These are phyloP conservation scores for Thalassiosira hispida DNA, from an alignment of 352 stramenopile species.

Conservation along the genomic window DNA sequence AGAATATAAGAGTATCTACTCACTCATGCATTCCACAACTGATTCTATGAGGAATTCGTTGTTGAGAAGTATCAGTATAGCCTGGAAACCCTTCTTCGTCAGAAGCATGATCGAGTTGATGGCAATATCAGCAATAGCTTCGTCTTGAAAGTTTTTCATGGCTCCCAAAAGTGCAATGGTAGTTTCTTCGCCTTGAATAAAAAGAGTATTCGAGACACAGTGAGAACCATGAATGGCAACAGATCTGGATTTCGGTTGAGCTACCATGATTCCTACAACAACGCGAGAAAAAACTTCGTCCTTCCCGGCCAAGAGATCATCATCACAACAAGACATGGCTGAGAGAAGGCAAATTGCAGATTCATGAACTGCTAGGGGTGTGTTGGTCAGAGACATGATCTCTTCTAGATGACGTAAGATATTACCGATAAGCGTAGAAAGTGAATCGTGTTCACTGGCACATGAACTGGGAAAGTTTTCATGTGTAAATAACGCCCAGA, in stretches of 20 bases:
- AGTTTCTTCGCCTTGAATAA: constrained; percentile 1
- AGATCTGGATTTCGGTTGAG: background rate
- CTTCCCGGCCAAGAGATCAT: background rate
- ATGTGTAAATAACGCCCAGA: constrained; percentile 6
- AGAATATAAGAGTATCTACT: no score
- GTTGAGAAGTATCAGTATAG: background rate
- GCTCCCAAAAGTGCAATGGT: background rate
- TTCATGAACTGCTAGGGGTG: background rate
- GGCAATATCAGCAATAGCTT: background rate
- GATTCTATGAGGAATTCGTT: background rate
- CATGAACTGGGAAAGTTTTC: no score
- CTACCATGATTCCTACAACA: constrained; percentile 10
- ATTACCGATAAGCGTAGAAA: background rate
- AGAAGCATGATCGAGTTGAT: constrained; percentile 7
- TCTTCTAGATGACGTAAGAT: background rate
- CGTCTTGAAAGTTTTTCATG: constrained; percentile 3
- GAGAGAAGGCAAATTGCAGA: constrained; percentile 13
- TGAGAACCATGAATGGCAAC: background rate
- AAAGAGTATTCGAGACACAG: background rate
- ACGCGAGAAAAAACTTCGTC: background rate
- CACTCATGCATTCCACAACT: constrained; percentile 22
- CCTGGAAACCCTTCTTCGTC: constrained; percentile 5
- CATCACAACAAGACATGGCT: constrained; percentile 13
- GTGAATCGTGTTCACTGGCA: background rate
- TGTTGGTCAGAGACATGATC: background rate